A percentile compares a stretch with the other conserved stretches of the same genome.
phyloP scores from a whole-genome alignment of 2,329 filamentous ascomycete genomes.

The Venturia aucupariae region DNA sequence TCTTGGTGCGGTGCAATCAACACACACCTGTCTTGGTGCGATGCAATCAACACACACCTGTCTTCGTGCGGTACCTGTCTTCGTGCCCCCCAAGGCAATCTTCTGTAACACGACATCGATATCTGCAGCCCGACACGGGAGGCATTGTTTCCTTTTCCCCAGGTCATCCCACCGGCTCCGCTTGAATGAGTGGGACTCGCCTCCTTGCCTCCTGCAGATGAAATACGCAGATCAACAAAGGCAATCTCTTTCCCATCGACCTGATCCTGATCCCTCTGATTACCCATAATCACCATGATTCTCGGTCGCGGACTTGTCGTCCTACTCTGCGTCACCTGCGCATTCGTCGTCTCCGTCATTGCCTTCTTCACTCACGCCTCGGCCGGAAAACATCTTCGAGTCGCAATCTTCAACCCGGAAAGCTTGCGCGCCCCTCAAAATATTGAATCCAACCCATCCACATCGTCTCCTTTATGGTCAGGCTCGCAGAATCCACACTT shows the following conservation, averaged over 20 bases:
- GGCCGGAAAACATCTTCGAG: background rate
- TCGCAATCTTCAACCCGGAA: background rate
- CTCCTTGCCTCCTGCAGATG: background rate
- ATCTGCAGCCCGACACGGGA: too few species aligned
- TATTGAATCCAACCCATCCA: background rate
- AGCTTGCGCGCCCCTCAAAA: constrained; percentile 1
- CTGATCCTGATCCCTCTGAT: background rate
- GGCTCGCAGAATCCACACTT: background rate
- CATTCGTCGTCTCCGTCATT: background rate
- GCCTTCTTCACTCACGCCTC: background rate
- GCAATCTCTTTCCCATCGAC: background rate
- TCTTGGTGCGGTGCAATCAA: too few species aligned
- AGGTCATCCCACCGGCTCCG: background rate
- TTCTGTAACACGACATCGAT: too few species aligned
- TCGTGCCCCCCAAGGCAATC: too few species aligned
- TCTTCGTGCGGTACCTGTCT: too few species aligned
- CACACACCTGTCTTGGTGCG: too few species aligned
- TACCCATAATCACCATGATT: background rate
- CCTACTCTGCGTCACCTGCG: background rate
- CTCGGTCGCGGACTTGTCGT: background rate
- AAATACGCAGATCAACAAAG: background rate
- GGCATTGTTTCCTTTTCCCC: background rate
- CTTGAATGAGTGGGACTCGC: background rate
- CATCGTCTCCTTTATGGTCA: background rate
- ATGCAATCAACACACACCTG: too few species aligned